Evolutionary conservation across 106 monocot genomes (phyloP), one percentile per base, ranked within the genome.

Genomic region (Dioscorea zingiberensis): DNA sequence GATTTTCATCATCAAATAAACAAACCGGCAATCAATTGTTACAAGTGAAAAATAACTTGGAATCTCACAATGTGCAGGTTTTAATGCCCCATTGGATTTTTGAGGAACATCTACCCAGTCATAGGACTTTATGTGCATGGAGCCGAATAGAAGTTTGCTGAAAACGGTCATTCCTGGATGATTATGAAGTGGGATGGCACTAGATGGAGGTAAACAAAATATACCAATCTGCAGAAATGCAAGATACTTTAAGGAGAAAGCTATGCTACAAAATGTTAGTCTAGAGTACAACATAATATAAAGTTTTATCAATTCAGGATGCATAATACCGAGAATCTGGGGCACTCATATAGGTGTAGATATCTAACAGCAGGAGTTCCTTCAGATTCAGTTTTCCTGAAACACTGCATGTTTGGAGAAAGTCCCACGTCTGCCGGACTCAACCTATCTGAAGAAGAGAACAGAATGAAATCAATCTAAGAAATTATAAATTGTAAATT

Each of bases 151-250:
- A 48, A 95, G 67, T 60, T 95, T 95, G 72, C 91, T 87, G 66
- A 95, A 91, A 26, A 95, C 94, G 18, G 94, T 95, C 94, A 95
- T 95, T 27, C 80, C 90, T 10, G 94, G 94, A 64, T 95, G 94
- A 49, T 91, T 87, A 69, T 95, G 94, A 32, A 95, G 76, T 17
- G 94, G 94, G 59, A 93, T 85, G 22, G 81, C 75, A 19, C 73
- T 77, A 27, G 59, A 55, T n/a, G 80, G 73, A 61, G 93, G 93
- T 54, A 93, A 79, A 58, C 80, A 88, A 67, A 93, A 88, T 6
- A 93, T 76, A 48, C 87, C 64, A 69, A 93, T 93, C 92, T 93
- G 87, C 59, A 73, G 29, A 5, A 46, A 56, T 46, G 22, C 27
- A 22, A 58, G 3, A 8, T 30, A 27, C n/a, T 25, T 17, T 49